phyloP scores from a whole-genome alignment of 2,329 filamentous ascomycete species.

The Aspergillus hortae region DNA sequence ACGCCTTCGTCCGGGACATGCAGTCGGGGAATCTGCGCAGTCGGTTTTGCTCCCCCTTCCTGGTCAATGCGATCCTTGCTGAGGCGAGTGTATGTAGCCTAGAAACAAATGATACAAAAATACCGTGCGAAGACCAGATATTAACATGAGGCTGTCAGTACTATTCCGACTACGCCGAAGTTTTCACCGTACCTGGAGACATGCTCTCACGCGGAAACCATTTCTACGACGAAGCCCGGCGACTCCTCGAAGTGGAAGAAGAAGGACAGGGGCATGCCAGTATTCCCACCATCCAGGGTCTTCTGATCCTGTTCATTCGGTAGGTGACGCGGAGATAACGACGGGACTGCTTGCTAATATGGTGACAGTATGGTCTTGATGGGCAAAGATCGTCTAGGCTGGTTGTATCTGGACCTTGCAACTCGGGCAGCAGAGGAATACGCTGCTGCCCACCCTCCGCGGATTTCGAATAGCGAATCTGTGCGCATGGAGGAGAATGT shows the following conservation, averaged over 20 bases:
- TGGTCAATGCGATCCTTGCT: slow-evolving; percentile 33
- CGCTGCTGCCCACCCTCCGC: slow-evolving; percentile 12
- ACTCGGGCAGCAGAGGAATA: slow-evolving; percentile 21
- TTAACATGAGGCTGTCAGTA: slow-evolving; percentile 11
- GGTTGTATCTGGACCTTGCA: slow-evolving; percentile 24
- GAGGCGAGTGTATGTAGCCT: slow-evolving; percentile 28
- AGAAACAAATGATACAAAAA: background rate
- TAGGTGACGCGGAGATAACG: slow-evolving; percentile 4
- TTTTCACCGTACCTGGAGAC: slow-evolving; percentile 21
- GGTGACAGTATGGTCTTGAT: slow-evolving; percentile 19
- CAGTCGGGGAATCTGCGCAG: slow-evolving; percentile 20
- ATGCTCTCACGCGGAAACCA: slow-evolving; percentile 22
- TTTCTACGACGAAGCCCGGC: slow-evolving; percentile 29
- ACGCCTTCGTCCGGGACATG: slow-evolving; percentile 29
- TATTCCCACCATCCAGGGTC: slow-evolving; percentile 25
- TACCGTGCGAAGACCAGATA: background rate
- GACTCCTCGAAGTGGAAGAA: slow-evolving; percentile 23
- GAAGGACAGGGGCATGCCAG: slow-evolving; percentile 17
- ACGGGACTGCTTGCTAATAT: background rate
- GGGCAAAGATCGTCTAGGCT: slow-evolving; percentile 29
- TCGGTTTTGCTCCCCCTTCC: slow-evolving; percentile 30
- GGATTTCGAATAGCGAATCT: slow-evolving; percentile 6
- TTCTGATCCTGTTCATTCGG: slow-evolving; percentile 22
- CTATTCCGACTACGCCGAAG: slow-evolving; percentile 25
- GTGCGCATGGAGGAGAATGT: slow-evolving; percentile 10